These are phyloP conservation scores for Jatropha multifida DNA, from an alignment of 441 rosid species.

Conservation along the genomic window DNA sequence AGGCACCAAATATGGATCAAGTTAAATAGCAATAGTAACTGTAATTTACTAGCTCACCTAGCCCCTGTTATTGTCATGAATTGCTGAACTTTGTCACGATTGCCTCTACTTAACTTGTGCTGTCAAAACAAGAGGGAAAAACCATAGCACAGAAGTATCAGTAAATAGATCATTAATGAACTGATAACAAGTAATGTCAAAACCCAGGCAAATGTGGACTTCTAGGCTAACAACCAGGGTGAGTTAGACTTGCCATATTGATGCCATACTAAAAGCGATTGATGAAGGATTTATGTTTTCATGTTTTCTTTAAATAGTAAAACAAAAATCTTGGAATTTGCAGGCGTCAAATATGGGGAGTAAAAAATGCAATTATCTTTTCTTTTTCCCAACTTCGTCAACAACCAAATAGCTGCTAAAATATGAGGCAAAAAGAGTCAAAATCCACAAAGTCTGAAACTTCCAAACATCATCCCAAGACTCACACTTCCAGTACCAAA, in stretches of 20 bases:
- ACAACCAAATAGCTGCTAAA: background rate
- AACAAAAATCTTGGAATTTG: background rate
- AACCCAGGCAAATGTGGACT: too few relatives aligned
- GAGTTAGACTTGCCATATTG: too few relatives aligned
- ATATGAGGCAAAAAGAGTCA: background rate
- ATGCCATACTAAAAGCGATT: too few relatives aligned
- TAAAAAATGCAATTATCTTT: background rate
- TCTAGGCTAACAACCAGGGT: too few relatives aligned
- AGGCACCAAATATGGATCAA: background rate
- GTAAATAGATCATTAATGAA: too few relatives aligned
- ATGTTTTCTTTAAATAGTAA: too few relatives aligned
- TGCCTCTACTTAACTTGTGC: constrained; percentile 80
- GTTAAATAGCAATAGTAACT: background rate
- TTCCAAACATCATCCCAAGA: too few relatives aligned
- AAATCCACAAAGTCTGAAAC: background rate
- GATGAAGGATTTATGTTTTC: too few relatives aligned
- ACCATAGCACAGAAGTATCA: background rate
- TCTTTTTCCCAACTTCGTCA: too few relatives aligned
- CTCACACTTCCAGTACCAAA: too few relatives aligned
- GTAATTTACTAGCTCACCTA: constrained; percentile 41
- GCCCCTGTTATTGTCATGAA: constrained; percentile 83
- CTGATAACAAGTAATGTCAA: too few relatives aligned
- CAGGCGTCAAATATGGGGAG: background rate
- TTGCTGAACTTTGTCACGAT: constrained; percentile 91
- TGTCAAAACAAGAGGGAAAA: constrained; percentile 24